Evolutionary conservation across 352 stramenopile species (phyloP).

Genomic region (Globisporangium viniferum): DNA sequence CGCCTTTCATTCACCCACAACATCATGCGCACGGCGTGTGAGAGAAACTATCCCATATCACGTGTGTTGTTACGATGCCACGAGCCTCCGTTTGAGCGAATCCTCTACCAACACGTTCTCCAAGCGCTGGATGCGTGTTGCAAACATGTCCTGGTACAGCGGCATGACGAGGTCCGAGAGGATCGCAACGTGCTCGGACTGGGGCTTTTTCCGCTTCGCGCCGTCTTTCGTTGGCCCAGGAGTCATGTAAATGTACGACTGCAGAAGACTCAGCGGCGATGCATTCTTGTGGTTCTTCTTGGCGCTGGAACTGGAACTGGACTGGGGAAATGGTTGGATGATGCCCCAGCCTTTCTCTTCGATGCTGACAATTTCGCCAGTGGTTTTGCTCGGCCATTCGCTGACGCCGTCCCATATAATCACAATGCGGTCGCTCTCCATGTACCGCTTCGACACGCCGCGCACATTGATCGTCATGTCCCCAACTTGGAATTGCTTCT

Average conservation of each 20-base stretch:
- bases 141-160: constrained; percentile 9
- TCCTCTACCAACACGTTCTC: constrained; percentile 19
- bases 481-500: constrained; percentile 11
- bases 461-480: not conserved
- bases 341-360: constrained; percentile 15
- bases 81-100: not conserved
- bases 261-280: constrained; percentile 9
- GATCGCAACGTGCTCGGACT: constrained; percentile 10
- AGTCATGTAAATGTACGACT: constrained; percentile 15
- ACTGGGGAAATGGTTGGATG: constrained; percentile 6
- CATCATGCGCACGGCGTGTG: no score
- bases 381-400: constrained; percentile 3
- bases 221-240: not conserved
- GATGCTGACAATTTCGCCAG: constrained; percentile 9
- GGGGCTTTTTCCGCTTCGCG: not conserved
- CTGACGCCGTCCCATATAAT: constrained; percentile 13
- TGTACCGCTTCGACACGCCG: constrained; percentile 10
- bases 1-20: no score
- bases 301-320: not conserved
- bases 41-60: no score
- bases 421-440: constrained; percentile 10
- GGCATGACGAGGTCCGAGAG: constrained; percentile 16
- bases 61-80: not conserved
- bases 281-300: not conserved
- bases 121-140: constrained; percentile 12